Base-by-base conservation (phyloP, 2,329 filamentous ascomycete species). In the Aspergillus spinulosporus region DNA sequence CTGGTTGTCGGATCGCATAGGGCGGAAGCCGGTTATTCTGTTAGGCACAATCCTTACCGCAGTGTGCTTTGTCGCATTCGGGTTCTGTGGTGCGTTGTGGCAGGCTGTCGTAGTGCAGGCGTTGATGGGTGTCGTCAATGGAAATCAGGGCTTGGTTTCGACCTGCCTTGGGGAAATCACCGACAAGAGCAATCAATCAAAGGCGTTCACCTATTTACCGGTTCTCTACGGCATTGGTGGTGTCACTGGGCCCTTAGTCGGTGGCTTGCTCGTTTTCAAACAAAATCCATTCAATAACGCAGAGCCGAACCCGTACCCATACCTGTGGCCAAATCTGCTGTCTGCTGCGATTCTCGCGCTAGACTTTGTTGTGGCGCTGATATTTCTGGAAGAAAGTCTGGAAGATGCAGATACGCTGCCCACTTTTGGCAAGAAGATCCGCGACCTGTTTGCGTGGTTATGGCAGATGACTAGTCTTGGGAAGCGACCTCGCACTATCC, bases 141-240 rank as follows among this genome's bases (percentile, higher is more conserved):
- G 94, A 52, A 99, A 99, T 67, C 92, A 94, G 31, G 93, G 91
- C 3, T 87, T 97, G 9, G 92, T 99, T 11, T 93, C 91, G 5
- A 97, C 94, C 0, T 96, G 93, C 48, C 74, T 99, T 49, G 94
- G 94, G 40, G 94, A 99, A 73, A 88, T 99, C 51, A 99, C 94
- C 1, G 92, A 97, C 70, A 86, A 91, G 53, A 94, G 88, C 61
- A 99, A 99, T 72, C 94, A 99, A 79, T 94, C 90, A 68, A 84
- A 84, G 52, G 94, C 92, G 0, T 99, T 99, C 67, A 94, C 90
- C 1, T 99, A 96, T 77, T 79, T 99, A 42, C 94, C 94, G 0
- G 88, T 97, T 39, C 88, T 97, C n/a, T 99, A 99, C 73, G 93
- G 93, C 3, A 80, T 99, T 34, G 94, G 94, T 15, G 90, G 90